Base-by-base conservation (phyloP, 2,329 filamentous ascomycete genomes). In the Colletotrichum falcatum region DNA sequence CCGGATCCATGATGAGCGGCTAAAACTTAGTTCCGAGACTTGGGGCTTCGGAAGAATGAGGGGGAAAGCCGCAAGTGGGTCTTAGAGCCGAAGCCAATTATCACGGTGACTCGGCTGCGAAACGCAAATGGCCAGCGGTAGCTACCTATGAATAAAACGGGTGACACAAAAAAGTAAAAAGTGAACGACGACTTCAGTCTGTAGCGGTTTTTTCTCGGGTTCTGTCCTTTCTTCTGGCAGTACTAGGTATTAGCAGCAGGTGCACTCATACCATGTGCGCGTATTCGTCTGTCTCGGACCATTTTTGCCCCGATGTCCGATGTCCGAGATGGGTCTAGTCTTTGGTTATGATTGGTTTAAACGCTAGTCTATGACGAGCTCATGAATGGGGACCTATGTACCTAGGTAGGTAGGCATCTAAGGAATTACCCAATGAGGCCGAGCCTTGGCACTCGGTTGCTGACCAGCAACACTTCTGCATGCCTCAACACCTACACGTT, bases 251-350 rank as follows among this genome's bases (percentile, higher is more conserved):
- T 42, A 55, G 48, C 16, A 51, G 37, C 44, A 46, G 44, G 23
- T 61, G 51, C 35, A 63, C 39, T 46, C 44, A 35, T 33, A 33
- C 30, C 30, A 33, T 37, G 44, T 20, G n/a, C 61, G 23, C 54
- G 46, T 53, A 42, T n/a, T 49, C 42, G 18, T 49, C 33, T 46
- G 28, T 64, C 30, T 61, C 76, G 76, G 76, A 74, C 42, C 59
- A 73, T 73, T 56, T 77, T 76, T 75, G 68, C 46, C 63, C 76
- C 76, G 76, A 75, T 71, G 16, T 53, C 76, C 76, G 76, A 77
- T 44, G 53, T 61, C 67, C 67, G 59, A 68, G 48, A 59, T 59
- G 61, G 60, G 55, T 28, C 61, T 64, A 42, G 26, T n/a, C n/a
- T 9, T 8, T 53, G 6, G 0, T 7, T 30, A 9, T 54, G 16